A percentile compares a stretch with the other conserved stretches of the same genome.
These are phyloP conservation scores for Peribolospora kevripleyi DNA, from an alignment of 768 basidiomycete genomes.

Conservation along the genomic window DNA sequence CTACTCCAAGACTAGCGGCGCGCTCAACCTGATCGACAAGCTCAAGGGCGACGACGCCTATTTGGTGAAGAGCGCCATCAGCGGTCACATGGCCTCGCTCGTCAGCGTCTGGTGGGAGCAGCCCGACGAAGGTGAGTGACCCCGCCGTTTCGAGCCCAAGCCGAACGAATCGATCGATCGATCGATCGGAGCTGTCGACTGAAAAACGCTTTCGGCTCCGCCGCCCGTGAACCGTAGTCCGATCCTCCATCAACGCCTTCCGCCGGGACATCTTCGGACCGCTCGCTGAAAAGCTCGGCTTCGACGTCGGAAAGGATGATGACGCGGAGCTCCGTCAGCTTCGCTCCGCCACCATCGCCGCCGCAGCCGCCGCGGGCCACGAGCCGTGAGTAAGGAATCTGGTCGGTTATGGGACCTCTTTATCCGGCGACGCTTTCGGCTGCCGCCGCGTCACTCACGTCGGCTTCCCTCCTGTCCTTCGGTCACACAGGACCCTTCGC, in stretches of 20 bases:
- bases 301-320: slow-evolving; percentile 42
- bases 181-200: neutral
- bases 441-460: too few species aligned
- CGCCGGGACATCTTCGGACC: slow-evolving; percentile 33
- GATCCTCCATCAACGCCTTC: slow-evolving; percentile 11
- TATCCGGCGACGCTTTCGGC: slow-evolving; percentile 14
- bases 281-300: slow-evolving; percentile 52
- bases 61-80: slow-evolving; percentile 20
- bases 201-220: too few species aligned
- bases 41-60: slow-evolving; percentile 55
- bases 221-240: neutral
- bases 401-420: neutral
- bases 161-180: neutral
- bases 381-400: slow-evolving; percentile 5
- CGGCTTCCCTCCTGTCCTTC: slow-evolving; percentile 12
- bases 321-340: slow-evolving; percentile 42
- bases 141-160: slow-evolving; percentile 31
- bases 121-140: slow-evolving; percentile 27
- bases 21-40: slow-evolving; percentile 44
- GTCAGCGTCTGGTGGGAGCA: slow-evolving; percentile 65
- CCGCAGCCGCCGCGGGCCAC: slow-evolving; percentile 26
- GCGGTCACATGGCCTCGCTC: slow-evolving; percentile 29
- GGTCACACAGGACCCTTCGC: slow-evolving; percentile 36
- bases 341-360: slow-evolving; percentile 44
- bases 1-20: slow-evolving; percentile 46